Evolutionary conservation across 163 green algal species (phyloP).

Genomic region (Prototheca wickerhamii): DNA sequence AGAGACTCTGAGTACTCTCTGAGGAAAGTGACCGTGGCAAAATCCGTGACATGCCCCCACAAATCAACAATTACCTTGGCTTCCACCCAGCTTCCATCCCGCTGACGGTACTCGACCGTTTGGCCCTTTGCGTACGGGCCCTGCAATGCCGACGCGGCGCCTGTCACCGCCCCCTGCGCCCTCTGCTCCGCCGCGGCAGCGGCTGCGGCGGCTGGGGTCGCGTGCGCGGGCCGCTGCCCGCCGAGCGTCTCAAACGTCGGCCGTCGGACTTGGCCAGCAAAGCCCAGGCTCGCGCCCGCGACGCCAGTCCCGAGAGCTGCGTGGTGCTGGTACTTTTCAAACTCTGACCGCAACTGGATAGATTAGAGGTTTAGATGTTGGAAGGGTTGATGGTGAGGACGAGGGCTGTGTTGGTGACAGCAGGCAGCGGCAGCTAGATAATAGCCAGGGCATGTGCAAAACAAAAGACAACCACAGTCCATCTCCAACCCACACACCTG

Average conservation of each 20-base stretch:
- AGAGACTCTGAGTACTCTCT: background rate
- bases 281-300: background rate
- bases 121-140: constrained; percentile 12
- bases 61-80: constrained; percentile 12
- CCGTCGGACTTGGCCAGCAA: background rate
- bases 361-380: background rate
- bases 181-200: background rate
- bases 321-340: background rate
- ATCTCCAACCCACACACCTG: constrained; percentile 13
- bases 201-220: background rate
- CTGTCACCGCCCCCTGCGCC: background rate
- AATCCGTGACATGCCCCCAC: background rate
- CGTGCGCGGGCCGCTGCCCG: too few species aligned
- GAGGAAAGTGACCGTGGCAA: too few species aligned
- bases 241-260: too few species aligned
- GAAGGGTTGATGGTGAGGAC: too few species aligned
- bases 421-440: too few species aligned
- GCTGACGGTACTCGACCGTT: constrained; percentile 18
- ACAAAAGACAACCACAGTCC: background rate
- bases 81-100: constrained; percentile 7
- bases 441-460: background rate
- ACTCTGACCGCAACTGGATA: background rate
- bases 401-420: too few species aligned
- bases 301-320: constrained; percentile 1
- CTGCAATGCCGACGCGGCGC: constrained; percentile 2